Evolutionary conservation across 139 green algal species (phyloP), one percentile per base, ranked within the genome.

Genomic region (Chlorella sorokiniana): DNA sequence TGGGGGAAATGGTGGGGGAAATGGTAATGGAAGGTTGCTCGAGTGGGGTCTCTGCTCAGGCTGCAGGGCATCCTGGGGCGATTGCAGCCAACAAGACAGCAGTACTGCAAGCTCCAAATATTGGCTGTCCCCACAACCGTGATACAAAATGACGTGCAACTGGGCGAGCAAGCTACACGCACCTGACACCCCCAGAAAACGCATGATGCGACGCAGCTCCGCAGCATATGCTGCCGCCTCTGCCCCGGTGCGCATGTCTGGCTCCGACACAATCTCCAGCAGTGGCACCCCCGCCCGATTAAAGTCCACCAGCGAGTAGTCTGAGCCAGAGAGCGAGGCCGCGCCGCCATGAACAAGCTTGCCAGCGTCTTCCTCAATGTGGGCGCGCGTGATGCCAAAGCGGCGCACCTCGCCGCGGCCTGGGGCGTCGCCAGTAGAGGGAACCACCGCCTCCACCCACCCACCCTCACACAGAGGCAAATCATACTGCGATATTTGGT

Each of bases 401-500:
- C 37, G 90, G 76, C 79, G 92, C 82, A 45, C 25, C n/a, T 8
- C 18, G 63, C 4, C 10, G 45, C 38, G n/a, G n/a, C n/a, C n/a
- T n/a, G n/a, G n/a, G n/a, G n/a, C 41, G 23, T 6, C 56, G 56
- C 56, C 56, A 1, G 52, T 69, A 37, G 85, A 83, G 23, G 91
- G 87, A 16, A 95, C 77, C 9, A 85, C 42, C 51, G 95, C 82
- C 33, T 92, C 85, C 33, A 93, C 37, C 14, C 82, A 84, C 4
- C 95, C 93, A n/a, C 80, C 41, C 29, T 82, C 79, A 65, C 90
- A 94, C 56, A 97, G 78, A 1, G 97, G 96, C 41, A 92, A 84
- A 78, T 99, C 95, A 75, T 97, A 98, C 89, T 99, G 97, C 40
- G 88, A 91, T 70, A 98, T 98, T 84, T 98, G 96, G 90, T 99